phyloP scores from a whole-genome alignment of 2,329 filamentous ascomycete species.

The Eutypa lata region DNA sequence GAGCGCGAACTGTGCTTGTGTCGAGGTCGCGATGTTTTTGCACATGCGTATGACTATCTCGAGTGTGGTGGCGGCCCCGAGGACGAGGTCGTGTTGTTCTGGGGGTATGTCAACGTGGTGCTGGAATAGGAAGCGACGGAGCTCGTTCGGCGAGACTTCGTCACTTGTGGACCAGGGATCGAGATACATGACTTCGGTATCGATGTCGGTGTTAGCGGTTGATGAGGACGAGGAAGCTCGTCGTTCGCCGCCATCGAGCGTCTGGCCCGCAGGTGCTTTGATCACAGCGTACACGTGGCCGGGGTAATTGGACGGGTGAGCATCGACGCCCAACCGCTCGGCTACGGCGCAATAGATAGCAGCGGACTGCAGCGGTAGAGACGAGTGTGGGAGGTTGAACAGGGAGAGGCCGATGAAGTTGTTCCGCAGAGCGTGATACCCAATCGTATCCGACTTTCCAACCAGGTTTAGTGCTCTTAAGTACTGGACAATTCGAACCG shows the following conservation, averaged over 20 bases:
- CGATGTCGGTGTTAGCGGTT: too few relatives aligned
- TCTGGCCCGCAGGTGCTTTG: slow-evolving; percentile 21
- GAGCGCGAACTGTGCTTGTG: slow-evolving; percentile 38
- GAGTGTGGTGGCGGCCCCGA: slow-evolving; percentile 47
- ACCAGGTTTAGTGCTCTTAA: slow-evolving; percentile 51
- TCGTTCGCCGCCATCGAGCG: slow-evolving; percentile 22
- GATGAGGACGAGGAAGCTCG: too few relatives aligned
- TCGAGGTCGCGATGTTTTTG: slow-evolving; percentile 61
- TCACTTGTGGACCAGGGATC: slow-evolving; percentile 37
- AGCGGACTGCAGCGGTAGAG: slow-evolving; percentile 61
- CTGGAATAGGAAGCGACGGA: slow-evolving; percentile 7
- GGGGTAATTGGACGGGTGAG: slow-evolving; percentile 62
- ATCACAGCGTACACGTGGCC: slow-evolving; percentile 66
- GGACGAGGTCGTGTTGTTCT: slow-evolving; percentile 28
- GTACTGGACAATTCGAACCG: slow-evolving; percentile 49
- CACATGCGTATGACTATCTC: slow-evolving; percentile 61
- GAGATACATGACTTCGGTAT: slow-evolving; percentile 50
- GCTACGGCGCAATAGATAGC: slow-evolving; percentile 66
- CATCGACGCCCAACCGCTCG: slow-evolving; percentile 53
- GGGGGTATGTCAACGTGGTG: slow-evolving; percentile 2
- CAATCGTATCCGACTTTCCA: slow-evolving; percentile 34
- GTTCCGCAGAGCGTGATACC: slow-evolving; percentile 61
- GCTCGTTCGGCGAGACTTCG: slow-evolving; percentile 4
- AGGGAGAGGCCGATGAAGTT: slow-evolving; percentile 63
- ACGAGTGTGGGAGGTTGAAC: slow-evolving; percentile 44